Percentiles rank a stretch among this genome's conserved stretches.
phyloP scores from a whole-genome alignment of 371 early-diverging fungal genomes.

The Mortierella sp. region DNA sequence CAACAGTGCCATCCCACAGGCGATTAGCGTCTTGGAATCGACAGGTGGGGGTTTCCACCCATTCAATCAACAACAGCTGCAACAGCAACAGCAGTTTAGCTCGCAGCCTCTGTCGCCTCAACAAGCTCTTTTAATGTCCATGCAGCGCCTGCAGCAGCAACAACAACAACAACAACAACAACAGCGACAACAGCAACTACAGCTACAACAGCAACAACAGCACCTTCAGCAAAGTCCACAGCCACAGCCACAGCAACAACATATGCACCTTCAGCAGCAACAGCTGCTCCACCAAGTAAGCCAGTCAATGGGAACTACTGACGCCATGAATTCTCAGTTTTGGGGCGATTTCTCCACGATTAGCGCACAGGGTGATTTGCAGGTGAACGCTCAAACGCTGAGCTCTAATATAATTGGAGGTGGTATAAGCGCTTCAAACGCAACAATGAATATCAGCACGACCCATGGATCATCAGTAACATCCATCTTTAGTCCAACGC shows the following conservation, averaged over 20 bases:
- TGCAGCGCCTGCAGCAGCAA: constrained; percentile 11
- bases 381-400: constrained; percentile 1
- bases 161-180: constrained; percentile 20
- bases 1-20: constrained; percentile 14
- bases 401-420: constrained; percentile 12
- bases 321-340: constrained; percentile 14
- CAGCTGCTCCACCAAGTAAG: constrained; percentile 4
- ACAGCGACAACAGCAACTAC: constrained; percentile 1
- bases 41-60: constrained; percentile 11
- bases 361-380: constrained; percentile 1
- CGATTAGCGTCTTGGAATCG: not conserved
- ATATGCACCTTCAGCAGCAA: constrained; percentile 1
- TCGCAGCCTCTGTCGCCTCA: not conserved
- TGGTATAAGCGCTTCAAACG: not conserved
- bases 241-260: constrained; percentile 6
- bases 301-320: not conserved
- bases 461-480: not conserved
- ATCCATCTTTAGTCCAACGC: constrained; percentile 1
- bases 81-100: not conserved
- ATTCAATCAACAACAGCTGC: constrained; percentile 19
- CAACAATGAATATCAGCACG: not conserved
- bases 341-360: constrained; percentile 11
- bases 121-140: constrained; percentile 1
- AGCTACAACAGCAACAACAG: constrained; percentile 2
- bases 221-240: constrained; percentile 8